Conservation (phyloP, 2,329 filamentous ascomycete species). For the Colletotrichum theobromicola region DNA sequence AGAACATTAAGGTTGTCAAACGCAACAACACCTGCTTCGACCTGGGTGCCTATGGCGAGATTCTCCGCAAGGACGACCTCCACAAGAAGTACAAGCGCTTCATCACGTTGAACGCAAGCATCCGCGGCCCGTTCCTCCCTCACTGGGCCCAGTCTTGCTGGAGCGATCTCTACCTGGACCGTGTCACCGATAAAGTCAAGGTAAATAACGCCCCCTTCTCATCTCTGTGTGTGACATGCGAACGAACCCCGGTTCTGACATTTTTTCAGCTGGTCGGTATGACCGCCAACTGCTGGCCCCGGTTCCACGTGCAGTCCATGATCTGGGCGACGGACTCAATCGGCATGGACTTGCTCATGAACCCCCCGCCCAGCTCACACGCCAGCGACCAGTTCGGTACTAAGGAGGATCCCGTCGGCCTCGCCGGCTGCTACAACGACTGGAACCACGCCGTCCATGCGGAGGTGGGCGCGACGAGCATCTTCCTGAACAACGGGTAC, state of each 20-base stretch:
- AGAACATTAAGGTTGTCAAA: slow-evolving; percentile 36
- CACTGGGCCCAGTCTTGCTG: slow-evolving; percentile 39
- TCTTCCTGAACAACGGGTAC: slow-evolving; percentile 34
- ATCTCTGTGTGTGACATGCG: neutral
- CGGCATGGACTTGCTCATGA: slow-evolving; percentile 40
- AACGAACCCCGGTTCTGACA: neutral
- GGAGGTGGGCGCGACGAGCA: slow-evolving; percentile 34
- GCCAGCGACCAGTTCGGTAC: slow-evolving; percentile 28
- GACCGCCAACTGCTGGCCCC: slow-evolving; percentile 38
- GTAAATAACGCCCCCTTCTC: slow-evolving; percentile 21
- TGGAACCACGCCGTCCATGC: slow-evolving; percentile 31
- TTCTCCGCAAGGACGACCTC: slow-evolving; percentile 33
- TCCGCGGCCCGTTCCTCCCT: slow-evolving; percentile 42
- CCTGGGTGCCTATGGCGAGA: slow-evolving; percentile 38
- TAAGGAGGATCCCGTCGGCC: slow-evolving; percentile 28
- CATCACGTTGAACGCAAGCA: slow-evolving; percentile 38
- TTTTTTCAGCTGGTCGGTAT: slow-evolving; percentile 39
- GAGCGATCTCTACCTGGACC: slow-evolving; percentile 36
- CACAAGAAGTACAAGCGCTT: slow-evolving; percentile 40
- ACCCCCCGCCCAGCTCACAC: slow-evolving; percentile 26
- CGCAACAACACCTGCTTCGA: slow-evolving; percentile 39
- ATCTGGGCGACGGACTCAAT: slow-evolving; percentile 41
- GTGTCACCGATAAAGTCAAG: slow-evolving; percentile 34
- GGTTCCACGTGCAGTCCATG: slow-evolving; percentile 41
- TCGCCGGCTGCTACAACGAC: slow-evolving; percentile 33